Percentiles rank a stretch among this genome's conserved stretches.
Evolutionary conservation across 169 alveolate genomes (phyloP).

Genomic region (Babesia divergens): DNA sequence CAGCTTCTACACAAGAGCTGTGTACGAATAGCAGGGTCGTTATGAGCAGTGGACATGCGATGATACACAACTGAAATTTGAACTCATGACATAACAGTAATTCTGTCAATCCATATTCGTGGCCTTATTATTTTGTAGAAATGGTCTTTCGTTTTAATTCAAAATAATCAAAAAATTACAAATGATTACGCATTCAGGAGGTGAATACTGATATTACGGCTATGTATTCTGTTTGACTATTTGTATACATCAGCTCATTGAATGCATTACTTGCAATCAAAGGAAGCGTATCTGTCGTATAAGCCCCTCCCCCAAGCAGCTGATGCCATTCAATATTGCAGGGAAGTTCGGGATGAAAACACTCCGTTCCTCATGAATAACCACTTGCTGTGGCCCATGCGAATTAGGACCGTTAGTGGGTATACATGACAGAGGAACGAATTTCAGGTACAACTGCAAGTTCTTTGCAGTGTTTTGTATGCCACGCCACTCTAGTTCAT

Average conservation of each 20-base stretch:
- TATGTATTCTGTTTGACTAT: too few species aligned
- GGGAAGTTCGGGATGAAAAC: slow-evolving; percentile 2
- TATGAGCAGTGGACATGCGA: too few species aligned
- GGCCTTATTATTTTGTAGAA: too few species aligned
- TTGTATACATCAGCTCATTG: too few species aligned
- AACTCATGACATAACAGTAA: too few species aligned
- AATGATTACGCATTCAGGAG: background rate
- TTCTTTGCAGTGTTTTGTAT: background rate
- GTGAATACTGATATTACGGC: too few species aligned
- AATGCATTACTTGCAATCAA: background rate
- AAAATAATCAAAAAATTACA: background rate
- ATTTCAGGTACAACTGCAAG: slow-evolving; percentile 8
- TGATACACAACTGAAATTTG: too few species aligned
- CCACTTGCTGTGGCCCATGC: slow-evolving; percentile 2
- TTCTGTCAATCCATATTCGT: too few species aligned
- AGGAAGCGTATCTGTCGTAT: background rate
- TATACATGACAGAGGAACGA: slow-evolving; percentile 20
- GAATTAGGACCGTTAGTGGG: background rate
- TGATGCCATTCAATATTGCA: background rate
- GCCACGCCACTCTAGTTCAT: slow-evolving; percentile 7
- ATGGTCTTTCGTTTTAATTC: too few species aligned
- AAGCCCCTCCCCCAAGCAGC: slow-evolving; percentile 1
- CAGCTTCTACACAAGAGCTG: too few species aligned
- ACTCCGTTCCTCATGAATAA: background rate
- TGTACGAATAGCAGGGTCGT: too few species aligned